Percentiles rank a stretch among this genome's conserved stretches.
phyloP scores from a whole-genome alignment of 768 basidiomycete genomes.

The Termitomyces sp. region DNA sequence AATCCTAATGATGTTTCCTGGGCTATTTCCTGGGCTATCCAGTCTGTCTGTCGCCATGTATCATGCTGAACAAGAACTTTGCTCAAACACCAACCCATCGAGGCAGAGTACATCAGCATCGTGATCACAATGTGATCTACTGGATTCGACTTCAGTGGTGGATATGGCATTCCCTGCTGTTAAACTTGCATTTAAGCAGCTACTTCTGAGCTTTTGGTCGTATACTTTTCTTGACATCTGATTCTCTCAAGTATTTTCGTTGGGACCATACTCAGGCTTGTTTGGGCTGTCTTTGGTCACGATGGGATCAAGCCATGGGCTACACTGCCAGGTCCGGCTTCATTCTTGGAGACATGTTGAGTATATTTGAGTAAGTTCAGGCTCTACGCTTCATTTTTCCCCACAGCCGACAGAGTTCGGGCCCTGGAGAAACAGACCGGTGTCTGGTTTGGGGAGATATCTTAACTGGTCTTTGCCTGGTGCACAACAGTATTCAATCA shows the following conservation, averaged over 20 bases:
- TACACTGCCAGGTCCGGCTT: constrained; percentile 83
- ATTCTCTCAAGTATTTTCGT: constrained; percentile 57
- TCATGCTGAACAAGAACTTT: background rate
- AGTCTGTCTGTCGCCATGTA: background rate
- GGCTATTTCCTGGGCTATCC: too few relatives aligned
- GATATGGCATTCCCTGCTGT: too few relatives aligned
- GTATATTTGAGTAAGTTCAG: constrained; percentile 73
- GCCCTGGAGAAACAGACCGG: constrained; percentile 98
- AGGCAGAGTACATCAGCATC: too few relatives aligned
- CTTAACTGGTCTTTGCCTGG: constrained; percentile 91
- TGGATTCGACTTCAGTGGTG: too few relatives aligned
- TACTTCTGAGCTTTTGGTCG: too few relatives aligned
- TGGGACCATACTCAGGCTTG: constrained; percentile 77
- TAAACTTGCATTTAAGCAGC: background rate
- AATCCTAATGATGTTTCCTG: background rate
- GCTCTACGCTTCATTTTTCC: background rate
- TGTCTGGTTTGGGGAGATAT: constrained; percentile 91
- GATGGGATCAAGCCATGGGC: constrained; percentile 97
- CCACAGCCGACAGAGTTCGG: constrained; percentile 57
- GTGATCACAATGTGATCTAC: too few relatives aligned
- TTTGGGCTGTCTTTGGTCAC: constrained; percentile 86
- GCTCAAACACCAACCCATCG: background rate
- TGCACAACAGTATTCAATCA: constrained; percentile 67
- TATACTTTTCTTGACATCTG: too few relatives aligned
- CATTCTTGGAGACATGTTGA: constrained; percentile 76